Evolutionary conservation across 306 rosid genomes (phyloP), one percentile per base, ranked within the genome.

Genomic region (Rubus idaeus): DNA sequence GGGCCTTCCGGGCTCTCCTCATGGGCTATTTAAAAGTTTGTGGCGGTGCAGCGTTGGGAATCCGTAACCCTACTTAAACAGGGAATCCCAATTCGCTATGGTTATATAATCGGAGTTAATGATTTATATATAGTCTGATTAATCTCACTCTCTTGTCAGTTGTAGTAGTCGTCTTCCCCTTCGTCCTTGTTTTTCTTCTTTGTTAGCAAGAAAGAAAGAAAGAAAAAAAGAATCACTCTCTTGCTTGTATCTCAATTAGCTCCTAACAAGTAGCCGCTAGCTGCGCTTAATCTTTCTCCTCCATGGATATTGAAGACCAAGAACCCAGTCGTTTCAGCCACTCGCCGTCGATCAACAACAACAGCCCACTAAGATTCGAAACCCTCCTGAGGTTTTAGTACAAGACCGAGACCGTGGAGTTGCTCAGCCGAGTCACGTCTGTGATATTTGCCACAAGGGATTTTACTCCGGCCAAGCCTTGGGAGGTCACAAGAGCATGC

Each of bases 401-500:
- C 56, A 51, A 46, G 13, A 4, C 51, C 51, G 8, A 16, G 6
- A 14, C n/a, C 56, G 7, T 14, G 56, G 16, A n/a, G 61, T n/a
- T 8, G 8, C 44, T 45, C 70, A 21, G 23, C 2, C 20, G 14
- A 17, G 57, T 50, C 68, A 49, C 1, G 11, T 71, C 30, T 88
- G 89, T 26, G 21, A 16, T 20, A 16, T 70, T 18, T 88, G 89
- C 51, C 2, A 52, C 63, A 86, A 72, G 76, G 72, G 70, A 5
- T 86, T 86, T 44, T 53, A 37, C 44, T 79, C 85, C 17, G 85
- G 86, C 1, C 86, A 86, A 64, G 86, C 91, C 4, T 79, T 86
- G 3, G 91, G 85, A 10, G 91, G 91, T 37, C 91, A 88, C 79
- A 82, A 58, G 81, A 84, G 87, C 67, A 80, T 84, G 71, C 92